phyloP scores from a whole-genome alignment of 139 green algal species.

The Micractinium sp. region DNA sequence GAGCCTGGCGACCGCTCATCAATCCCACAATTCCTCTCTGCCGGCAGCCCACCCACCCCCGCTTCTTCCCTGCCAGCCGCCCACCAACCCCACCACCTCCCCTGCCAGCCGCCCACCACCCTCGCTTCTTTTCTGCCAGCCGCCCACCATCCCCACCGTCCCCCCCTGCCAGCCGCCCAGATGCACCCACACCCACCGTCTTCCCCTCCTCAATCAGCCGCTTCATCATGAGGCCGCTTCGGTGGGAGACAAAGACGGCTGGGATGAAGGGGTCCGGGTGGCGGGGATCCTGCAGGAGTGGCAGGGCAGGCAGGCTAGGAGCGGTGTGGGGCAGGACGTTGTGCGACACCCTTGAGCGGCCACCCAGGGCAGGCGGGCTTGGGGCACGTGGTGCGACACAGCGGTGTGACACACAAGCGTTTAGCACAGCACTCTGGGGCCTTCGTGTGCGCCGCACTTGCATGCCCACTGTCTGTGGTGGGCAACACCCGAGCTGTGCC shows the following conservation, averaged over 20 bases:
- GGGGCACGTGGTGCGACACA: too few relatives aligned
- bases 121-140: not conserved
- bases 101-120: not conserved
- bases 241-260: conserved; percentile 78
- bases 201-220: conserved; percentile 52
- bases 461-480: too few relatives aligned
- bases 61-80: too few relatives aligned
- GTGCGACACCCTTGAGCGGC: too few relatives aligned
- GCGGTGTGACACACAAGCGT: too few relatives aligned
- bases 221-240: conserved; percentile 73
- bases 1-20: too few relatives aligned
- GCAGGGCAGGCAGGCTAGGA: not conserved
- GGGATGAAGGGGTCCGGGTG: conserved; percentile 76
- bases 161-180: not conserved
- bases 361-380: not conserved
- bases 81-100: too few relatives aligned
- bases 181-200: conserved; percentile 28
- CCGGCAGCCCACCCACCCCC: not conserved
- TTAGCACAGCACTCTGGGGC: too few relatives aligned
- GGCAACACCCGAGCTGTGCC: too few relatives aligned
- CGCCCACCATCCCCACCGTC: not conserved
- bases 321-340: not conserved
- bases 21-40: not conserved
- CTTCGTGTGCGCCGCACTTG: too few relatives aligned
- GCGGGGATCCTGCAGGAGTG: conserved; percentile 9